Evolutionary conservation across 306 rosid genomes (phyloP).

Genomic region (Vachellia collinsii): DNA sequence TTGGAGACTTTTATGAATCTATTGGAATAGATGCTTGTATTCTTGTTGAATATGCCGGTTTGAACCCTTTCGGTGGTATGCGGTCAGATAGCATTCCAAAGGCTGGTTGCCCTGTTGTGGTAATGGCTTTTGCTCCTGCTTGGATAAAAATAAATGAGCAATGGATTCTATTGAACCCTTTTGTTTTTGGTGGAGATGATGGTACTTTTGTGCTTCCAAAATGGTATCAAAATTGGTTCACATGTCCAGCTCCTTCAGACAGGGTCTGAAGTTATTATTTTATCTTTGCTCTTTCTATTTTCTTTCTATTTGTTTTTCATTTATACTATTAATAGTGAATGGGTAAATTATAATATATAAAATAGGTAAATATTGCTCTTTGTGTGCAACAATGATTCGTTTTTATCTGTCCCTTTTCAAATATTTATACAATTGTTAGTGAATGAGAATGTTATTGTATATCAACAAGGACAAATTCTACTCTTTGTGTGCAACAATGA

Average conservation of each 20-base stretch:
- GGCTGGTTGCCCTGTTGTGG: conserved; percentile 99
- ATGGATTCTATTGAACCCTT: not conserved
- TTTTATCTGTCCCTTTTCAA: conserved; percentile 24
- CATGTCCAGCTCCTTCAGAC: not conserved
- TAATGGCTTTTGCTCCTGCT: conserved; percentile 39
- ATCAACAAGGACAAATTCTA: not conserved
- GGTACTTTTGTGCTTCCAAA: not conserved
- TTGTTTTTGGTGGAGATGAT: not conserved
- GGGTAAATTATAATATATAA: not conserved
- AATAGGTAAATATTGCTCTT: not conserved
- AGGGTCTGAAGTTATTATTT: not conserved
- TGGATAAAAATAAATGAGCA: not conserved
- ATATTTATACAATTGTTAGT: not conserved
- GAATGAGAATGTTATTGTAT: not conserved
- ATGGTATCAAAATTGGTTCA: not conserved
- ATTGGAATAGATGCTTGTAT: conserved; percentile 89
- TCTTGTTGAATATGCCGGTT: conserved; percentile 91
- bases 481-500: not conserved
- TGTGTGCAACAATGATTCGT: conserved; percentile 1
- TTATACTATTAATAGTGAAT: not conserved
- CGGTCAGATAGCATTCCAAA: conserved; percentile 82
- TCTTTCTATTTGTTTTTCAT: not conserved
- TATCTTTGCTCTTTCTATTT: not conserved
- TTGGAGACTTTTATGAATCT: conserved; percentile 95
- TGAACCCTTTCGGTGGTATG: conserved; percentile 91